Percentiles rank a stretch among this genome's conserved stretches.
Evolutionary conservation across 2,329 filamentous ascomycete genomes (phyloP).

Genomic region (Trichoderma sp.): DNA sequence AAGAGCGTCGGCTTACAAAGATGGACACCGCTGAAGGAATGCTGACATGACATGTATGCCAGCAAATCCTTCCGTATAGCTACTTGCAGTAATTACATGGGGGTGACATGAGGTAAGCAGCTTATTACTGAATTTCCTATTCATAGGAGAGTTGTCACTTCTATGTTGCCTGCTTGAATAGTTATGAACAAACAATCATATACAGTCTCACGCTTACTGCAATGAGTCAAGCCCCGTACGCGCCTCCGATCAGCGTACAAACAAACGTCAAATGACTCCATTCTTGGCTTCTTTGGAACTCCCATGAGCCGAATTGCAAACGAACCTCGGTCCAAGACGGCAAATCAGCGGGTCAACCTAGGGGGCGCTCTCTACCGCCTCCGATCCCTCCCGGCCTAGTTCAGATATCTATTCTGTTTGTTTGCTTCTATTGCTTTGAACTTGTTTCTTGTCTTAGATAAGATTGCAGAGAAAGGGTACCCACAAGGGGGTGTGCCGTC

Average conservation of each 20-base stretch:
- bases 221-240: not conserved
- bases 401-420: not conserved
- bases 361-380: too few species aligned
- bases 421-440: not conserved
- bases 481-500: not conserved
- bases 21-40: not conserved
- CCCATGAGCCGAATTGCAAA: constrained; percentile 7
- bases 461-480: not conserved
- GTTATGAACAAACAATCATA: not conserved
- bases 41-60: not conserved
- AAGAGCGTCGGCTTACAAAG: not conserved
- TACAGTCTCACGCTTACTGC: not conserved
- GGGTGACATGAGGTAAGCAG: not conserved
- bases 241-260: not conserved
- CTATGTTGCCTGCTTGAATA: not conserved
- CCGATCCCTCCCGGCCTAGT: constrained; percentile 20
- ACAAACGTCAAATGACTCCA: not conserved
- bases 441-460: not conserved
- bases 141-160: too few species aligned
- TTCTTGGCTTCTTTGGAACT: not conserved
- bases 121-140: not conserved
- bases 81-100: not conserved
- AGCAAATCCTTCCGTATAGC: not conserved
- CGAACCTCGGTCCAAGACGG: constrained; percentile 20
- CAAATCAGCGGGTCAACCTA: constrained; percentile 18